Conservation (phyloP, 805 yeast genomes). For the Jamesozyma lodderae region DNA sequence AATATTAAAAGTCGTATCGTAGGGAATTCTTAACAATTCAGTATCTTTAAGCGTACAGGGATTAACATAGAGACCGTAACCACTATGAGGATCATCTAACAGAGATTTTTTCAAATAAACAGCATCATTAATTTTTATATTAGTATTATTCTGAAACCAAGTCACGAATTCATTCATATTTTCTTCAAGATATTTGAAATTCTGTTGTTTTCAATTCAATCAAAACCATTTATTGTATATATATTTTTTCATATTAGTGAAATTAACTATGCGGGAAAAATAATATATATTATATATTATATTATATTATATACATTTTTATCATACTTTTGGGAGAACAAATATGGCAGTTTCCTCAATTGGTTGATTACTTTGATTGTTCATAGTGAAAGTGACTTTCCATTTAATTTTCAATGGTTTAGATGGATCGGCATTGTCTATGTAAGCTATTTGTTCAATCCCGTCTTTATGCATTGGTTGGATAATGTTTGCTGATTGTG, state of each 20-base stretch:
- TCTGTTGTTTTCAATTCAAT: too few relatives aligned
- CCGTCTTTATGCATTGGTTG: conserved; percentile 39
- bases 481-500: conserved; percentile 49
- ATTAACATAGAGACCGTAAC: conserved; percentile 17
- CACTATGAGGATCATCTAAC: conserved; percentile 27
- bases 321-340: conserved; percentile 23
- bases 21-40: conserved; percentile 35
- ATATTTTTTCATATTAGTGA: not conserved
- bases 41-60: not conserved
- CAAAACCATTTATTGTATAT: too few relatives aligned
- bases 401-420: conserved; percentile 56
- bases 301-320: too few relatives aligned
- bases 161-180: not conserved
- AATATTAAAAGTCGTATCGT: conserved; percentile 27
- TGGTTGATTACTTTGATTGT: conserved; percentile 31
- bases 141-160: not conserved
- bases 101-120: not conserved
- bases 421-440: conserved; percentile 29
- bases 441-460: conserved; percentile 37
- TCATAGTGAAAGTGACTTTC: conserved; percentile 49
- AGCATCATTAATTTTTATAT: not conserved
- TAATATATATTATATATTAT: not conserved
- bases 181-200: not conserved
- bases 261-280: not conserved
- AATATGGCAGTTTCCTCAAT: conserved; percentile 49